These are phyloP conservation scores for Endocalyx cinctus DNA, from an alignment of 2,329 filamentous ascomycete species.

Conservation along the genomic window DNA sequence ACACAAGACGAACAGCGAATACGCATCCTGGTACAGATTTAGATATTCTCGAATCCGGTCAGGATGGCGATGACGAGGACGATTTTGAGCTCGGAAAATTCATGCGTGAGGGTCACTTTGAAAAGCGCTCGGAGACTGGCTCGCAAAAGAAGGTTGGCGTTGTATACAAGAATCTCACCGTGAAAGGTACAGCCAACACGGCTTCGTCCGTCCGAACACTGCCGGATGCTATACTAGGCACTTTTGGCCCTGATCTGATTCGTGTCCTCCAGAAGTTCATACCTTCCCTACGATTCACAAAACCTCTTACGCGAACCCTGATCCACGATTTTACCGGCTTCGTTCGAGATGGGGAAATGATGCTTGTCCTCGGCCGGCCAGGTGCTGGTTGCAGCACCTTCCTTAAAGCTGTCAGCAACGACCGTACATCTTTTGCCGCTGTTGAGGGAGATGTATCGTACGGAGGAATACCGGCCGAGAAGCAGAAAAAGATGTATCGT, in stretches of 20 bases:
- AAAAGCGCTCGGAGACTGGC: constrained; percentile 61
- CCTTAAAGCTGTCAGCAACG: constrained; percentile 70
- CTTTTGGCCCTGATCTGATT: constrained; percentile 78
- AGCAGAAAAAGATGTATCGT: constrained; percentile 64
- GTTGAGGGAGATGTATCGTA: constrained; percentile 69
- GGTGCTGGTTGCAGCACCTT: constrained; percentile 75
- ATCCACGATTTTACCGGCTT: constrained; percentile 65
- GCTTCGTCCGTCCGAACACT: constrained; percentile 67
- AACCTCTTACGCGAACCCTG: constrained; percentile 33
- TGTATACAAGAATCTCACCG: constrained; percentile 70
- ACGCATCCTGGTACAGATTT: constrained; percentile 18
- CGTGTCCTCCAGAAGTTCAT: constrained; percentile 45
- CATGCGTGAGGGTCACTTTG: constrained; percentile 69
- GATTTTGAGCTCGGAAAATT: constrained; percentile 68
- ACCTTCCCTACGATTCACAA: constrained; percentile 24
- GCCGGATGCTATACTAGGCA: constrained; percentile 69
- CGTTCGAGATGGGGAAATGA: constrained; percentile 66
- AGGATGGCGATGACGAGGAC: constrained; percentile 44
- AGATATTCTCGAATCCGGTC: constrained; percentile 27
- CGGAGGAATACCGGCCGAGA: constrained; percentile 63
- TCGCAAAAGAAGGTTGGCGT: constrained; percentile 76
- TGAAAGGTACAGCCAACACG: constrained; percentile 64
- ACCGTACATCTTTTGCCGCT: constrained; percentile 58
- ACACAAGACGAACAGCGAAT: constrained; percentile 3
- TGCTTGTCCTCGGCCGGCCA: constrained; percentile 64